Evolutionary conservation across 2,329 filamentous ascomycete species (phyloP).

Genomic region (Botrytis cinerea): DNA sequence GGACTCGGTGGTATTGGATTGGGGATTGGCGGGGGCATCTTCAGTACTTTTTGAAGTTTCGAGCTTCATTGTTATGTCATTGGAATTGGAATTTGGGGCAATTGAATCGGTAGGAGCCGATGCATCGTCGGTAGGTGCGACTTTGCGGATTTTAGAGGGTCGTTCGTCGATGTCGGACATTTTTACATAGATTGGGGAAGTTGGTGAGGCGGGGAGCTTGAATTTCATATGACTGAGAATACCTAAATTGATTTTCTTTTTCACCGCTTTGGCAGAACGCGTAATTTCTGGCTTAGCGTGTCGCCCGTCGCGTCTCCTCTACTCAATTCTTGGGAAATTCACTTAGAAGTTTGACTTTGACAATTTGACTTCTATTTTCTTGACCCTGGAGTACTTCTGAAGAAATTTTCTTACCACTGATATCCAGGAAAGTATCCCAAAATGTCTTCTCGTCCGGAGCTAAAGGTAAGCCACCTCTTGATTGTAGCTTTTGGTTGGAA

Average conservation of each 20-base stretch:
- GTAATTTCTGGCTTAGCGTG: neutral
- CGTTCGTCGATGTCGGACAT: slow-evolving; percentile 24
- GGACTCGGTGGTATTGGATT: neutral
- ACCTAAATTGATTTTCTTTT: slow-evolving; percentile 13
- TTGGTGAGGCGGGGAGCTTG: slow-evolving; percentile 1
- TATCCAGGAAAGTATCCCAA: slow-evolving; percentile 33
- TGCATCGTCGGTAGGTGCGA: neutral
- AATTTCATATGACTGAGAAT: neutral
- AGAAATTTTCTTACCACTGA: neutral
- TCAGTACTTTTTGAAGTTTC: neutral
- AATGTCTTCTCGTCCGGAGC: slow-evolving; percentile 72
- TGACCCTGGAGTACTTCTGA: neutral
- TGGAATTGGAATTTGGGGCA: neutral
- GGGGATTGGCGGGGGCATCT: slow-evolving; percentile 9
- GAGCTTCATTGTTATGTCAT: neutral
- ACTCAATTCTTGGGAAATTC: neutral
- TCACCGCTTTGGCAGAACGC: slow-evolving; percentile 21
- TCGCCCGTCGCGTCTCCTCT: slow-evolving; percentile 16
- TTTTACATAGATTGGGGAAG: neutral
- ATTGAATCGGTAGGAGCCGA: neutral
- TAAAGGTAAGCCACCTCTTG: slow-evolving; percentile 56
- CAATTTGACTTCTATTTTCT: neutral
- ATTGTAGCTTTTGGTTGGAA: slow-evolving; percentile 2
- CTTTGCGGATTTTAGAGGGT: slow-evolving; percentile 25
- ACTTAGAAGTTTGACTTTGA: neutral